Evolutionary conservation across 2,329 filamentous ascomycete genomes (phyloP).

Genomic region (Hypoxylon sp.): DNA sequence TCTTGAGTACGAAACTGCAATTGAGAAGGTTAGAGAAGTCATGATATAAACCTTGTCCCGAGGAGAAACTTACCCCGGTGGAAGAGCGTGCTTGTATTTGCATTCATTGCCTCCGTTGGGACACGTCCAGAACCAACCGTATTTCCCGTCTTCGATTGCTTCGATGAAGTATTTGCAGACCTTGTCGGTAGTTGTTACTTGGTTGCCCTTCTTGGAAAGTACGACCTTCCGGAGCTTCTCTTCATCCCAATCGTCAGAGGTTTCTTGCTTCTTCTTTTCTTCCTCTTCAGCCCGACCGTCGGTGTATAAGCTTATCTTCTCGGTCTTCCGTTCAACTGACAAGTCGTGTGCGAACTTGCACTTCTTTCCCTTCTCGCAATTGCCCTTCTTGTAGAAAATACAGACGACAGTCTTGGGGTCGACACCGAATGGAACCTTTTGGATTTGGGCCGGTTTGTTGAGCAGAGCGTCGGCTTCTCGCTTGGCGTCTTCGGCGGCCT

Average conservation of each 20-base stretch:
- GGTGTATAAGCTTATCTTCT: constrained; percentile 92
- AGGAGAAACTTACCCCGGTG: constrained; percentile 79
- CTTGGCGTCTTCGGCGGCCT: constrained; percentile 85
- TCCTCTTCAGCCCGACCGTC: constrained; percentile 81
- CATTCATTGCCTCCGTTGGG: constrained; percentile 97
- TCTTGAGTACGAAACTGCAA: constrained; percentile 91
- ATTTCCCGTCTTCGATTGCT: constrained; percentile 97
- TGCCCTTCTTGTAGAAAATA: constrained; percentile 96
- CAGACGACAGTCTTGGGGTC: constrained; percentile 98
- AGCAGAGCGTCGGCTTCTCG: constrained; percentile 84
- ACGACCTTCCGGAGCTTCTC: constrained; percentile 93
- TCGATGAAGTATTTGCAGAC: constrained; percentile 99
- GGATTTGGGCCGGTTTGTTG: constrained; percentile 91
- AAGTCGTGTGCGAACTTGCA: constrained; percentile 98
- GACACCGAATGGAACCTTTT: constrained; percentile 97
- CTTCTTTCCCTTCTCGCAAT: constrained; percentile 96
- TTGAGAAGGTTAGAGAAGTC: constrained; percentile 45
- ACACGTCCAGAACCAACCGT: constrained; percentile 99
- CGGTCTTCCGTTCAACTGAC: constrained; percentile 87
- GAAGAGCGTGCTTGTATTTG: constrained; percentile 97
- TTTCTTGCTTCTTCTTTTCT: constrained; percentile 87
- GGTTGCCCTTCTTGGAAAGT: constrained; percentile 96
- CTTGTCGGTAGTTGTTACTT: constrained; percentile 94
- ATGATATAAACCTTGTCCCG: neutral
- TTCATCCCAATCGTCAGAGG: constrained; percentile 97